Percentiles rank a stretch among this genome's conserved stretches.
Evolutionary conservation across 139 green algal species (phyloP).

Genomic region (Tetraselmis striata): DNA sequence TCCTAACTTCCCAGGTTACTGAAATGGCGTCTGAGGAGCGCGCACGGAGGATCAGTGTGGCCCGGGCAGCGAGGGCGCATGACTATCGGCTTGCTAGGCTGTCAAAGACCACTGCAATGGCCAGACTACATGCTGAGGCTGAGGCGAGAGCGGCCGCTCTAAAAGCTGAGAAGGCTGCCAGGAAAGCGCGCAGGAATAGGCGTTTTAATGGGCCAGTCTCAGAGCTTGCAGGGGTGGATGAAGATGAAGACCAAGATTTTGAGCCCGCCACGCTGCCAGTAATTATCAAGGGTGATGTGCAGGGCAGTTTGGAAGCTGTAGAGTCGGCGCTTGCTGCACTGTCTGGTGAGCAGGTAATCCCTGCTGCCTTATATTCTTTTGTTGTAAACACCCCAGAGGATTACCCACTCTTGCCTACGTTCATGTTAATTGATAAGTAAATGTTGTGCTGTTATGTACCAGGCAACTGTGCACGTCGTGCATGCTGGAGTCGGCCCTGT

Average conservation of each 20-base stretch:
- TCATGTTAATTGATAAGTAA: no score
- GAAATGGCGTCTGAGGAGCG: constrained; percentile 1
- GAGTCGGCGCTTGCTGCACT: not conserved
- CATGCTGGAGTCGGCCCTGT: constrained; percentile 66
- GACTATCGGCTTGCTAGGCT: constrained; percentile 24
- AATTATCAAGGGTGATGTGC: constrained; percentile 80
- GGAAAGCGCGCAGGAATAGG: not conserved
- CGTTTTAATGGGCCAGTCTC: not conserved
- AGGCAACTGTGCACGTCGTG: constrained; percentile 46
- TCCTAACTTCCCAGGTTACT: not conserved
- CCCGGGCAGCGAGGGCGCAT: constrained; percentile 18
- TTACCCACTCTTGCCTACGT: no score
- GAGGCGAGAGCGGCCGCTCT: not conserved
- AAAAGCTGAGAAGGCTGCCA: not conserved
- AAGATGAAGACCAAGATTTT: constrained; percentile 7
- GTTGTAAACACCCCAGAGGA: no score
- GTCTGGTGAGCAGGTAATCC: not conserved
- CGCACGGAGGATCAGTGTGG: constrained; percentile 21
- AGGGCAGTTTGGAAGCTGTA: constrained; percentile 33
- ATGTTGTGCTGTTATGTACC: no score
- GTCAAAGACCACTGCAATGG: not conserved
- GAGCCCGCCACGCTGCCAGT: constrained; percentile 28
- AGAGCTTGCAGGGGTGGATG: not conserved
- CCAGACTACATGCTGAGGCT: not conserved
- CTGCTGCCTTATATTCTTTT: not conserved